Base-by-base conservation (phyloP, 1,284 basidiomycete species). In the Ceratobasidium sp. region DNA sequence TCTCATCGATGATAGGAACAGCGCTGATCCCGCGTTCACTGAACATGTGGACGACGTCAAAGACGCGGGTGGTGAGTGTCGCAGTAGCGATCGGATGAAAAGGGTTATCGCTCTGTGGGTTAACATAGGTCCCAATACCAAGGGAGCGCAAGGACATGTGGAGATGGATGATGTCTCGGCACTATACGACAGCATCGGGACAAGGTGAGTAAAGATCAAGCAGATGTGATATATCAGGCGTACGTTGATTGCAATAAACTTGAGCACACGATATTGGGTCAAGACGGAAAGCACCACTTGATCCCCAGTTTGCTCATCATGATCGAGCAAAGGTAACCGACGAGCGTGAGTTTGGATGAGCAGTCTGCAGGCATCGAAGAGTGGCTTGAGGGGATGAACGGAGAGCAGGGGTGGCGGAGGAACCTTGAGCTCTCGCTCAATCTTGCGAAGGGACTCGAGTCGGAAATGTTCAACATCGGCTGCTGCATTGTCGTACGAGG, bases 41-140 rank as follows among this genome's bases (percentile, higher is more conserved):
- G 80, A 99, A 99, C 91, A 98, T 95, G 80, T 99, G 97, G 0
- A 99, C 97, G 62, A 99, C 94, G 78, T 98, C 95, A 78, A 98
- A 98, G 0, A 99, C 97, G 21, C 94, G 92, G 0, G 96, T 98
- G 74, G 90, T 84, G 76, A 98, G 84, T 11, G 90, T 96, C 1
- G 97, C 97, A 0, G 95, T 97, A 1, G 94, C 92, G 69, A 99
- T 90, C 0, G 96, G 96, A 79, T 91, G 86, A 81, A 89, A 96
- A 0, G 91, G 92, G 74, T 89, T 89, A 66, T 79, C 84, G 25
- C 75, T 61, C 82, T 81, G 75, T 28, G 86, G 78, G 1, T 81
- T 83, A 54, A 96, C 92, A 79, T 95, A 99, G 2, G 96, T 97
- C 12, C 97, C 97, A 72, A 99, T 97, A 56, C 90, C 92, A 70